Evolutionary conservation across 2,329 filamentous ascomycete species (phyloP), one percentile per base, ranked within the genome.

Genomic region (Hypomyces rosellus): DNA sequence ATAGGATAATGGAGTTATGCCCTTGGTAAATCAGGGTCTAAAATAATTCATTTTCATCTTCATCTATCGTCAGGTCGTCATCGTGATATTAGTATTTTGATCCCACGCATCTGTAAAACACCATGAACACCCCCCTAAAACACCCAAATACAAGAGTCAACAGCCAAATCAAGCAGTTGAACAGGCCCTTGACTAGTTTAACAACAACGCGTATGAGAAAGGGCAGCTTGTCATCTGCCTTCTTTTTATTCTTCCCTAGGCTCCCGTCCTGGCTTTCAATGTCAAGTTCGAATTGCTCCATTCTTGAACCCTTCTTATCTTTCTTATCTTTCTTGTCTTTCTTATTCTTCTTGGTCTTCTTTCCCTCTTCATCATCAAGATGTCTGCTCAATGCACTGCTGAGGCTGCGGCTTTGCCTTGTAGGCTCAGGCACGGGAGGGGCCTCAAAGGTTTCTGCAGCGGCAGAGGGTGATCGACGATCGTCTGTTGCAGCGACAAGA

Each of bases 251-350:
- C 54, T 65, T 71, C 34, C 61, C 61, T 20, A 65, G 52, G 55
- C 69, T 75, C 55, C 73, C 76, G 48, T 71, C 69, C 64, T 85
- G 82, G 61, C 81, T 85, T 65, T 84, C 82, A 5, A 85, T 63
- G 56, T 85, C 82, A 36, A 84, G 67, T 63, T 70, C 82, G 51
- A 84, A 77, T 57, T 77, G 74, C 56, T 83, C 77, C 61, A 79
- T 72, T 55, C 71, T 73, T 34, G 63, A 63, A 49, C 65, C 63
- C 57, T 65, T 67, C 59, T 60, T 63, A 41, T 50, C 51, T 54
- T 59, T 61, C 52, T 62, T 61, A 34, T 64, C 33, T 18, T 53
- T 53, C 58, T 77, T 74, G 56, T 83, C 77, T 59, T 78, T 72
- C 56, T 71, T 74, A 34, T 63, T 64, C 48, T 64, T 63, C 57